A percentile compares a stretch with the other conserved stretches of the same genome.
phyloP scores from a whole-genome alignment of 140 eudicot genomes.

The Bidens hawaiensis region DNA sequence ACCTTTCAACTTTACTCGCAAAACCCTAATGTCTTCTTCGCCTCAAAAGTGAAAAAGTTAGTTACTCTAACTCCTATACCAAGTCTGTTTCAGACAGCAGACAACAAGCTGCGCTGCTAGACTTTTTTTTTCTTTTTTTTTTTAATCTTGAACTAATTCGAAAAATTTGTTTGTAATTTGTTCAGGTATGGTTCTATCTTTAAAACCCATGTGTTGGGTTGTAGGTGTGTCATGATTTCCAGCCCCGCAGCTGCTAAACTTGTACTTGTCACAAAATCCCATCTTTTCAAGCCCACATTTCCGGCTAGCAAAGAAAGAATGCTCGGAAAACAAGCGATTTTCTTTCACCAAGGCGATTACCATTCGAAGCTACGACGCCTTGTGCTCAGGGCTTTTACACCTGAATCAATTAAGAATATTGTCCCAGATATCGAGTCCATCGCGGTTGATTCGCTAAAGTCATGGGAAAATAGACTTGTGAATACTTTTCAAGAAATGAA shows the following conservation, averaged over 20 bases:
- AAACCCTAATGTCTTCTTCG: slow-evolving; percentile 85
- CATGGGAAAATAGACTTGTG: slow-evolving; percentile 55
- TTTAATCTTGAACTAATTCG: neutral
- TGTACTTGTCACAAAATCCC: slow-evolving; percentile 65
- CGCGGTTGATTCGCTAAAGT: slow-evolving; percentile 40
- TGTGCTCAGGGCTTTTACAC: slow-evolving; percentile 87
- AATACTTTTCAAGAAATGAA: slow-evolving; percentile 93
- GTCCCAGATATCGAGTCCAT: slow-evolving; percentile 61
- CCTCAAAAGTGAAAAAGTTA: slow-evolving; percentile 82
- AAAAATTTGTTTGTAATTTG: neutral
- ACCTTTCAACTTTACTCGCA: slow-evolving; percentile 90
- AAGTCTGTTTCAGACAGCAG: too few species aligned
- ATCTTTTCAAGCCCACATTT: slow-evolving; percentile 91
- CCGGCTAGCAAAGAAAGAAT: slow-evolving; percentile 97
- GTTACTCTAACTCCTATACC: slow-evolving; percentile 4
- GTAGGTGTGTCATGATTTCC: slow-evolving; percentile 92
- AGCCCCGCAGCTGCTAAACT: slow-evolving; percentile 86
- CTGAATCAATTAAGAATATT: slow-evolving; percentile 58
- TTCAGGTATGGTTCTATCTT: slow-evolving; percentile 88
- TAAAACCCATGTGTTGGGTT: slow-evolving; percentile 87
- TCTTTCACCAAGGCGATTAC: slow-evolving; percentile 90
- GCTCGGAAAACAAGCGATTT: slow-evolving; percentile 93
- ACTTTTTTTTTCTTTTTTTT: too few species aligned
- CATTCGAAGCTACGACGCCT: slow-evolving; percentile 70
- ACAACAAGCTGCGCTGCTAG: too few species aligned